phyloP scores from a whole-genome alignment of 2,329 filamentous ascomycete genomes.

The Cladosporium sp. region DNA sequence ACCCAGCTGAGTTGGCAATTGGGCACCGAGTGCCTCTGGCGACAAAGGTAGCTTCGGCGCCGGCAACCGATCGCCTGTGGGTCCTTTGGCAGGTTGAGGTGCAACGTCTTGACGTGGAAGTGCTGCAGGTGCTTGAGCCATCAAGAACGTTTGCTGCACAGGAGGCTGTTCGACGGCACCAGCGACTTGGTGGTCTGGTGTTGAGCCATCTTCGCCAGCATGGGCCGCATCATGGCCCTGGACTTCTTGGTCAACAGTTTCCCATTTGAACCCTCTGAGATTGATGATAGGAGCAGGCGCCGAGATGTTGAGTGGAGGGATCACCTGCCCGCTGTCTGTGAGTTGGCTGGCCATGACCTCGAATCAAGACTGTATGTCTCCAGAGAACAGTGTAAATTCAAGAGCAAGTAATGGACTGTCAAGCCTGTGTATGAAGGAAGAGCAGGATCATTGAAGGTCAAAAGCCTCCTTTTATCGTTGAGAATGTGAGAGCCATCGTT shows the following conservation, averaged over 20 bases:
- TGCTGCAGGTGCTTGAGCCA: not conserved
- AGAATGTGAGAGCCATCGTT: not conserved
- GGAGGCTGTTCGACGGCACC: not conserved
- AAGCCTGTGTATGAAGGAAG: not conserved
- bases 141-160: not conserved
- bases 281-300: slow-evolving; percentile 14
- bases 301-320: slow-evolving; percentile 13
- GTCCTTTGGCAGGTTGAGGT: not conserved
- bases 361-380: not conserved
- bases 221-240: not conserved
- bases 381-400: not conserved
- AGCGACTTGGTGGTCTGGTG: not conserved
- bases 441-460: not conserved
- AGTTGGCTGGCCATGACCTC: slow-evolving; percentile 1
- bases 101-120: not conserved
- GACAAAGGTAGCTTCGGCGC: not conserved
- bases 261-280: slow-evolving; percentile 13
- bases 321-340: slow-evolving; percentile 12
- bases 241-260: slow-evolving; percentile 7
- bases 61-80: not conserved
- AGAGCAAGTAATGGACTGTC: no score
- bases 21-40: not conserved
- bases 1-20: not conserved
- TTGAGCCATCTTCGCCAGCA: not conserved
- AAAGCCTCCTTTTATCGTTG: not conserved